A percentile compares a stretch with the other conserved stretches of the same genome.
Evolutionary conservation across 1,284 basidiomycete species (phyloP).

Genomic region (Polyporus tsugae): DNA sequence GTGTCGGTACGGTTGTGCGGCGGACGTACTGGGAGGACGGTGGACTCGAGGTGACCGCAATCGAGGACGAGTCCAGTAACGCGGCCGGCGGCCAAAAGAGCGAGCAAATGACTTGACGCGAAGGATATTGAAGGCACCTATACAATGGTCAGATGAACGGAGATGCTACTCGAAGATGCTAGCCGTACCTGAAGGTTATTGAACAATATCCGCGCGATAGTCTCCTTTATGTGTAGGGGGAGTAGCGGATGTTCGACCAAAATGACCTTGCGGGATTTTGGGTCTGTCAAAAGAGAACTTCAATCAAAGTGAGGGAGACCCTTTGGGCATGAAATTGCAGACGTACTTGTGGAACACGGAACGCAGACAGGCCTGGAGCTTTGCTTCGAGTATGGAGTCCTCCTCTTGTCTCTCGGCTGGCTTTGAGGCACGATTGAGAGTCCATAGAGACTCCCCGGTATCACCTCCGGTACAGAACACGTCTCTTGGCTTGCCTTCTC

Average conservation of each 20-base stretch:
- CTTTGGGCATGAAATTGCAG: slow-evolving; percentile 5
- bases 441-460: slow-evolving; percentile 63
- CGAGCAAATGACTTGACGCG: slow-evolving; percentile 85
- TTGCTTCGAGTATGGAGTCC: slow-evolving; percentile 72
- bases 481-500: slow-evolving; percentile 84
- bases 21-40: slow-evolving; percentile 79
- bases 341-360: slow-evolving; percentile 88
- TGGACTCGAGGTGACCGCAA: slow-evolving; percentile 90
- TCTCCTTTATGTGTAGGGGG: slow-evolving; percentile 87
- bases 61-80: slow-evolving; percentile 95
- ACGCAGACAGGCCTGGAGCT: slow-evolving; percentile 74
- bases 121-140: slow-evolving; percentile 95
- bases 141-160: slow-evolving; percentile 19
- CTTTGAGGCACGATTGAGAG: slow-evolving; percentile 61
- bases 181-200: slow-evolving; percentile 83
- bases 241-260: slow-evolving; percentile 90
- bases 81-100: slow-evolving; percentile 85
- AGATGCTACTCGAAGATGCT: background rate
- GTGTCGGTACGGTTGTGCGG: accelerated
- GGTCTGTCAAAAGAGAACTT: slow-evolving; percentile 91
- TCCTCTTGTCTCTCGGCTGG: slow-evolving; percentile 72
- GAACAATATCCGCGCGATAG: slow-evolving; percentile 87
- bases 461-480: slow-evolving; percentile 66
- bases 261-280: slow-evolving; percentile 93
- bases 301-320: slow-evolving; percentile 28